Evolutionary conservation across 139 green algal species (phyloP).

Genomic region (Volvox reticuliferus): DNA sequence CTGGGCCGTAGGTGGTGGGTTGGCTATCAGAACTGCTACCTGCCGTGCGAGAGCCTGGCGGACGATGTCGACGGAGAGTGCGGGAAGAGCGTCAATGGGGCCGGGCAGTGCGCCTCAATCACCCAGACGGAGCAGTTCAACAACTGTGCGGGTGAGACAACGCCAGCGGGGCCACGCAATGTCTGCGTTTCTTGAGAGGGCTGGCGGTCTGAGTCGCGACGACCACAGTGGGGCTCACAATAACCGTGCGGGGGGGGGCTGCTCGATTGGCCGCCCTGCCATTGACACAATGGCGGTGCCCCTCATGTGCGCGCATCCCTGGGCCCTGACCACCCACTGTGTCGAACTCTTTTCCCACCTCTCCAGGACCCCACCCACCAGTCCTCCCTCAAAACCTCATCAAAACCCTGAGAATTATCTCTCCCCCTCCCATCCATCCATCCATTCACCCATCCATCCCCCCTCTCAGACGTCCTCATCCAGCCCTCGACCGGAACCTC

Average conservation of each 20-base stretch:
- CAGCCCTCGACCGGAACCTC: background rate
- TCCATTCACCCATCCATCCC: background rate
- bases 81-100: constrained; percentile 14
- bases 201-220: no score
- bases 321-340: no score
- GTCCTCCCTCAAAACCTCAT: background rate
- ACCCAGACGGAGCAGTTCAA: constrained; percentile 35
- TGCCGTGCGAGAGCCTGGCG: constrained; percentile 16
- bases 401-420: no score
- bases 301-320: no score
- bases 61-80: constrained; percentile 46
- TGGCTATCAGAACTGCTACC: constrained; percentile 49
- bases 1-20: constrained; percentile 39
- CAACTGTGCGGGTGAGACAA: constrained; percentile 24
- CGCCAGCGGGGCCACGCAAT: no score
- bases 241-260: no score
- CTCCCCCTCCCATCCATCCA: background rate
- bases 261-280: no score
- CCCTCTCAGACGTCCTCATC: background rate
- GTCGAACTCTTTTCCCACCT: no score
- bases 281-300: no score
- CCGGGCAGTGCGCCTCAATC: background rate
- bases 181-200: no score
- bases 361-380: no score
- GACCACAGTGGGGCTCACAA: no score